Base-by-base conservation (phyloP, 495 filamentous ascomycete species). In the Hyaloscypha variabilis region DNA sequence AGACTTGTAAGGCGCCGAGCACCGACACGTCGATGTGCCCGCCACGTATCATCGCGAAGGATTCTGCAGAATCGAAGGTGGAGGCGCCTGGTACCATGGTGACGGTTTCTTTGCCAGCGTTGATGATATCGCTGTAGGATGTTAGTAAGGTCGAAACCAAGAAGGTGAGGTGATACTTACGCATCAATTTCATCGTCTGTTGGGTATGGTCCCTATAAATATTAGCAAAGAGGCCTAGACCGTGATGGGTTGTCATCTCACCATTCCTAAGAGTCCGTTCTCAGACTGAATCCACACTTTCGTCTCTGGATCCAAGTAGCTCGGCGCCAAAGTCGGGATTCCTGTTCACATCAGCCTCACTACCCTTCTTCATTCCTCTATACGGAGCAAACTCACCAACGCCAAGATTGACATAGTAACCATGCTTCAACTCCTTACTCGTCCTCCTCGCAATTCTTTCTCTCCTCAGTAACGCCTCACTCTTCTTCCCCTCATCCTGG, bases 41-140 rank as follows among this genome's bases (percentile, higher is more conserved):
- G 62, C 88, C 88, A 57, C 93, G 85, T 69, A 97, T 96, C 93
- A 97, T 97, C 69, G 91, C 93, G 72, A 97, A 97, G 68, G 88
- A 92, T 82, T 97, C 93, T 65, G 95, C 91, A 66, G 85, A 90
- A 63, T 91, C 91, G 63, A 97, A 97, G 62, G 87, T 86, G 17
- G 89, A 81, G 3, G 91, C 93, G 30, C 94, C 93, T 0, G 89
- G 87, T 19, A 87, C 81, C 21, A 97, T 84, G 8, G 94, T 97
- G 8, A 97, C 92, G 1, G 93, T 97, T 79, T 97, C 93, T 79
- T 97, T 97, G 34, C 93, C 94, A 24, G 93, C 93, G 67, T 97
- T 97, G 82, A 97, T 93, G 28, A 97, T 83, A 77, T 97, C 93
- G 2, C 93, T 77, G n/a, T 63, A 21, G 6, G 24, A 10, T 28